phyloP scores from a whole-genome alignment of 345 rosid genomes.

The Citrus maxima region DNA sequence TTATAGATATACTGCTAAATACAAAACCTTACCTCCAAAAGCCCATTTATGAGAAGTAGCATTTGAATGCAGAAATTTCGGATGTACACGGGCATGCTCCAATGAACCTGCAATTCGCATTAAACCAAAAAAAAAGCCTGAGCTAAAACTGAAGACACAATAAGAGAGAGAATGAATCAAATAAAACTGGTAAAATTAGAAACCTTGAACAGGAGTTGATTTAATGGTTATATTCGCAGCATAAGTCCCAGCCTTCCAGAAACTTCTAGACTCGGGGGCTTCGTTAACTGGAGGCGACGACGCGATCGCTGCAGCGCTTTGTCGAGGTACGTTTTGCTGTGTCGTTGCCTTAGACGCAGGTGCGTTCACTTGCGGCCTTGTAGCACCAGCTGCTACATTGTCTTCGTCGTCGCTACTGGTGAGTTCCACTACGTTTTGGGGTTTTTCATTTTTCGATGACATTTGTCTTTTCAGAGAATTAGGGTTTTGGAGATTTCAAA shows the following conservation, averaged over 20 bases:
- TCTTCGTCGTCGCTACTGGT: slow-evolving; percentile 56
- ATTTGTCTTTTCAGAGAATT: slow-evolving; percentile 15
- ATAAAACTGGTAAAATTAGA: background rate
- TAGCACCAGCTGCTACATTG: background rate
- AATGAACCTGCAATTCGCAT: slow-evolving; percentile 39
- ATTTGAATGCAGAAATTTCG: slow-evolving; percentile 95
- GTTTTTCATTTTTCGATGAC: slow-evolving; percentile 24
- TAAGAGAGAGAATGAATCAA: background rate
- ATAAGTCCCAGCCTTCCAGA: slow-evolving; percentile 82
- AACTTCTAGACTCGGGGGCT: slow-evolving; percentile 55
- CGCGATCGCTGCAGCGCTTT: slow-evolving; percentile 9
- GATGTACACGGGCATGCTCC: slow-evolving; percentile 95
- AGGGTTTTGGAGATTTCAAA: background rate
- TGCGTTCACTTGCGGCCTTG: background rate
- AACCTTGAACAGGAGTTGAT: slow-evolving; percentile 26
- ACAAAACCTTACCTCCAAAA: slow-evolving; percentile 69
- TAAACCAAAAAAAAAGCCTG: background rate
- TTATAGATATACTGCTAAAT: background rate
- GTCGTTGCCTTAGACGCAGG: background rate
- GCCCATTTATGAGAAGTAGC: slow-evolving; percentile 99
- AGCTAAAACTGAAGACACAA: background rate
- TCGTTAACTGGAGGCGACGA: slow-evolving; percentile 21
- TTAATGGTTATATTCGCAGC: slow-evolving; percentile 23
- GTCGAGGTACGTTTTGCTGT: background rate
- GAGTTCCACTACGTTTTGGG: slow-evolving; percentile 30